Conservation (phyloP, 2,329 filamentous ascomycete genomes). For the Aspergillus felis region DNA sequence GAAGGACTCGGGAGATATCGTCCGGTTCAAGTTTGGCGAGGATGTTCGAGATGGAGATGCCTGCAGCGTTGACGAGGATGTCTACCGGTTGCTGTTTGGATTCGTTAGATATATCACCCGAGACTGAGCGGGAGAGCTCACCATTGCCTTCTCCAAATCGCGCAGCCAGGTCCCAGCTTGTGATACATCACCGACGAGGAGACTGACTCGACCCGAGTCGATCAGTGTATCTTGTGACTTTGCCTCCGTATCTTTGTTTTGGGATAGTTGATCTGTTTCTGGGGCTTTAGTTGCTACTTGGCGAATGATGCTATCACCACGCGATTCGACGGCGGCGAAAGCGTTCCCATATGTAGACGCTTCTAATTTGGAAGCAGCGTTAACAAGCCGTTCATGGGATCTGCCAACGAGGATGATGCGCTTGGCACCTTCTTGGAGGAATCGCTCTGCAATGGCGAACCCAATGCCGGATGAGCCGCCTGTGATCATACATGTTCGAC, state of each 20-base stretch:
- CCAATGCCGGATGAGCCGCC: conserved; percentile 71
- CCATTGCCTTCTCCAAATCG: conserved; percentile 38
- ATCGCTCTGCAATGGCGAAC: conserved; percentile 61
- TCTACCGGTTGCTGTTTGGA: conserved; percentile 36
- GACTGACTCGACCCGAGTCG: conserved; percentile 19
- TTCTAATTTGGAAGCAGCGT: conserved; percentile 30
- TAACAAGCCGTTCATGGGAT: conserved; percentile 44
- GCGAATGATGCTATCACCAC: not conserved
- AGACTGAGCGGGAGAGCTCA: conserved; percentile 13
- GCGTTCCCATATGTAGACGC: not conserved
- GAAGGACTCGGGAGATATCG: conserved; percentile 56
- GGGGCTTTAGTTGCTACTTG: conserved; percentile 16
- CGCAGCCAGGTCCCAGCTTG: conserved; percentile 30
- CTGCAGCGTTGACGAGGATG: conserved; percentile 76
- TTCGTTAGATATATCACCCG: not conserved
- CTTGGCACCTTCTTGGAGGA: conserved; percentile 58
- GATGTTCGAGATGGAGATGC: conserved; percentile 62
- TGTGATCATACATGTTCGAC: conserved; percentile 54
- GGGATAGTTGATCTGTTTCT: conserved; percentile 13
- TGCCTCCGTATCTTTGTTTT: not conserved
- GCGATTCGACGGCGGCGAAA: not conserved
- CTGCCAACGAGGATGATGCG: conserved; percentile 60
- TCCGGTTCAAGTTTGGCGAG: conserved; percentile 53
- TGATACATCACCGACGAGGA: conserved; percentile 38
- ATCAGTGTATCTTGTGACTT: conserved; percentile 7